Base-by-base conservation (phyloP, 2,329 filamentous ascomycete species). In the Claviceps sp. region DNA sequence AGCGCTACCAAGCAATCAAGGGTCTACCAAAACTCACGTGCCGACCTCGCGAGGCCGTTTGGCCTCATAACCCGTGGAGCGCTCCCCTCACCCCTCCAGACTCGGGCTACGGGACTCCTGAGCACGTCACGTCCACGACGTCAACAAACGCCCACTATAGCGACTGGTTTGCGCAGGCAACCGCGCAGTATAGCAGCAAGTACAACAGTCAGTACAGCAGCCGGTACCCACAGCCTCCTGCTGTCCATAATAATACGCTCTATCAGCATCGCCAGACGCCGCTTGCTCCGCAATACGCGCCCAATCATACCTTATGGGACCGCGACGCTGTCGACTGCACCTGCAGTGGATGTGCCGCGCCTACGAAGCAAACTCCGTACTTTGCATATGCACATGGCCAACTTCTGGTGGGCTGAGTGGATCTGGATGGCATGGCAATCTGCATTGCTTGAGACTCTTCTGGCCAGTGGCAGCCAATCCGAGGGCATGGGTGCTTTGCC, bases 91-190 rank as follows among this genome's bases (percentile, higher is more conserved):
- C 78, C 0, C 78, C 78, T 2, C 78, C 78, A 1, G 78, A 81
- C 56, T 81, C 78, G 20, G 78, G 78, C 5, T 81, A 81, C 52
- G 77, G 77, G 44, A 82, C 78, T 0, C 78, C 78, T 4, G 78
- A 81, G 58, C 78, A 80, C 56, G 67, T 71, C 48, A 72, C 75
- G 62, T 79, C 77, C 43, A 74, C 77, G 4, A 70, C 76, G 0
- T 74, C 76, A 1, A 70, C 71, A 56, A 79, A 79, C 52, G 67
- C 72, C 22, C 74, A 71, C 38, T 81, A 81, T 63, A 74, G 77
- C 26, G 78, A 81, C 44, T 81, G 75, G 75, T 79, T 81, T 54
- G 66, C 69, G 8, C 69, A 73, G 53, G 67, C 68, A 41, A 62
- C 67, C 22, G 65, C 67, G 6, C 30, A 34, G 30, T 34, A 34